Conservation (phyloP, 352 stramenopile genomes). For the Pythium folliculosum region DNA sequence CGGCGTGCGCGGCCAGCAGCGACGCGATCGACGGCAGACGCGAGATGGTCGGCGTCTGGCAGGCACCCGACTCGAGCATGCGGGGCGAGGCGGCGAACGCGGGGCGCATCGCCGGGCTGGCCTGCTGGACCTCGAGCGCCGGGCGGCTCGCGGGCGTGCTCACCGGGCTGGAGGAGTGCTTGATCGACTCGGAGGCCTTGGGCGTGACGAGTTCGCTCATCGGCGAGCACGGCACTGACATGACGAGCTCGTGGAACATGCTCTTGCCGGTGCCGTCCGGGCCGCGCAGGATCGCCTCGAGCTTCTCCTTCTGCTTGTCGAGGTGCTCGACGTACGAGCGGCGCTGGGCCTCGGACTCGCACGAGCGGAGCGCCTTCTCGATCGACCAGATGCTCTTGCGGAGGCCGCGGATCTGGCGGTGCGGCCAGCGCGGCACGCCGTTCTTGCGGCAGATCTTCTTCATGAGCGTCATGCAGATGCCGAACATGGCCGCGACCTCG, state of each 20-base stretch:
- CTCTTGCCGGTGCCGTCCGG: slow-evolving; percentile 49
- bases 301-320: slow-evolving; percentile 70
- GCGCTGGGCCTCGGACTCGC: slow-evolving; percentile 60
- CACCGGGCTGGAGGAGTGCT: slow-evolving; percentile 3
- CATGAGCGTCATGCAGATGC: slow-evolving; percentile 85
- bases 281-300: slow-evolving; percentile 64
- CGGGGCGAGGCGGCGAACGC: slow-evolving; percentile 22
- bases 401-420: slow-evolving; percentile 72
- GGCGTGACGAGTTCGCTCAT: slow-evolving; percentile 45
- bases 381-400: slow-evolving; percentile 83
- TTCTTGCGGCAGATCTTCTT: slow-evolving; percentile 87
- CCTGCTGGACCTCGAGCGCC: slow-evolving; percentile 5
- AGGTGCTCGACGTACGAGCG: slow-evolving; percentile 76
- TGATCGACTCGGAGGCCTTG: slow-evolving; percentile 18
- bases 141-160: slow-evolving; percentile 4
- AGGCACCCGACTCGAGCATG: slow-evolving; percentile 20
- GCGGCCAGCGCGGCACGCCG: slow-evolving; percentile 68
- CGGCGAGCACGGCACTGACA: slow-evolving; percentile 63
- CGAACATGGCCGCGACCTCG: slow-evolving; percentile 71
- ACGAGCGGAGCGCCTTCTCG: slow-evolving; percentile 69
- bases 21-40: slow-evolving; percentile 65
- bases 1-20: slow-evolving; percentile 36
- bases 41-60: slow-evolving; percentile 34
- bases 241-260: slow-evolving; percentile 59
- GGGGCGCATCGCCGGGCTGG: slow-evolving; percentile 17